These are phyloP conservation scores for Chenopodium quinoa DNA, from an alignment of 148 eudicot genomes.

Conservation along the genomic window DNA sequence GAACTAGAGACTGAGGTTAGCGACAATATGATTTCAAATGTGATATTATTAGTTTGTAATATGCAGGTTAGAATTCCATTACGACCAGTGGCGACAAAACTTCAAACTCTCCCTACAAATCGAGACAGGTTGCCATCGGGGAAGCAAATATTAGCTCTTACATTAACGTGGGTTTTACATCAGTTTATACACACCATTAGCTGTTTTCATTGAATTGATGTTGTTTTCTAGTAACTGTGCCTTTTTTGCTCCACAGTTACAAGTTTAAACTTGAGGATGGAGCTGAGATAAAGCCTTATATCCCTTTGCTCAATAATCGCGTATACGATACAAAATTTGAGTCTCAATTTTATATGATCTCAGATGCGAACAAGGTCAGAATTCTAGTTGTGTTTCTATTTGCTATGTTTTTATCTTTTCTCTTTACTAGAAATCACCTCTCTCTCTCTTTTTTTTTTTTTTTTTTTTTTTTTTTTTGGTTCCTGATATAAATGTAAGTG, in stretches of 20 bases:
- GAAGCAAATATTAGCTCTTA: constrained; percentile 78
- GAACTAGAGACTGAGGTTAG: neutral
- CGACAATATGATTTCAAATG: neutral
- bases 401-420: neutral
- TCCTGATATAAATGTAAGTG: neutral
- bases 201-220: neutral
- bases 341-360: constrained; percentile 97
- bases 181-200: neutral
- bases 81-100: constrained; percentile 72
- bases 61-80: constrained; percentile 79
- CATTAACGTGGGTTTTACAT: constrained; percentile 64
- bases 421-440: neutral
- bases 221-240: neutral
- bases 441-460: neutral
- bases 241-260: constrained; percentile 59
- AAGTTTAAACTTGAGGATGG: constrained; percentile 93
- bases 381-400: constrained; percentile 1
- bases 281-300: constrained; percentile 83
- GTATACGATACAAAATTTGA: constrained; percentile 92
- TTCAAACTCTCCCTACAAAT: constrained; percentile 65
- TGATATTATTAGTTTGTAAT: neutral
- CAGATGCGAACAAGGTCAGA: constrained; percentile 88
- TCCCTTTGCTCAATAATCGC: constrained; percentile 90
- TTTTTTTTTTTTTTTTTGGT: neutral
- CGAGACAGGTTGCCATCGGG: constrained; percentile 97